These are phyloP conservation scores for Fomes fomentarius DNA, from an alignment of 1,284 basidiomycete genomes.

Conservation along the genomic window DNA sequence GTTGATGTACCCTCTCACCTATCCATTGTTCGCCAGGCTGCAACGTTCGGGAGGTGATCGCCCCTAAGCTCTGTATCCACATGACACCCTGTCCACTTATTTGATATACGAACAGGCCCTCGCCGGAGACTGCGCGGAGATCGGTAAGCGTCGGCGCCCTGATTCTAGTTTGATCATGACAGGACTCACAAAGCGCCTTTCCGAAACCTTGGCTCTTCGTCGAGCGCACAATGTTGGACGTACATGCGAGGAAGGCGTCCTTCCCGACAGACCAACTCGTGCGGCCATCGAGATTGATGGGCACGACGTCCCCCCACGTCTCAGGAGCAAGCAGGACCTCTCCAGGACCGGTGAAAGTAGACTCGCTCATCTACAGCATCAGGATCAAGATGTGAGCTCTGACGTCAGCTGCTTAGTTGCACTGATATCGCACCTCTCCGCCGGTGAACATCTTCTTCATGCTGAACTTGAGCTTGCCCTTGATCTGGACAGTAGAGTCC, in stretches of 20 bases:
- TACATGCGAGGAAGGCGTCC: constrained; percentile 36
- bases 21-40: constrained; percentile 37
- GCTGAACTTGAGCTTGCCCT: constrained; percentile 36
- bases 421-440: constrained; percentile 26
- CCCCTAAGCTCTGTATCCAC: constrained; percentile 36
- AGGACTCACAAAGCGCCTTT: constrained; percentile 35
- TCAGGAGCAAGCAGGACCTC: constrained; percentile 38
- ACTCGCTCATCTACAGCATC: constrained; percentile 28
- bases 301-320: constrained; percentile 38
- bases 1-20: constrained; percentile 21
- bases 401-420: neutral
- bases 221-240: constrained; percentile 27
- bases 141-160: neutral
- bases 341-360: constrained; percentile 34
- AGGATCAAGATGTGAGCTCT: neutral
- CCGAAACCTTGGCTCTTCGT: constrained; percentile 35
- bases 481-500: constrained; percentile 35
- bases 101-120: constrained; percentile 35
- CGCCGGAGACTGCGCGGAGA: constrained; percentile 36
- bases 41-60: constrained; percentile 34
- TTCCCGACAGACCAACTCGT: constrained; percentile 34
- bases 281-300: constrained; percentile 33
- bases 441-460: constrained; percentile 35
- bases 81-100: constrained; percentile 32
- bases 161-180: neutral